These are phyloP conservation scores for Amphichorda felina DNA, from an alignment of 2,329 filamentous ascomycete species.

Conservation along the genomic window DNA sequence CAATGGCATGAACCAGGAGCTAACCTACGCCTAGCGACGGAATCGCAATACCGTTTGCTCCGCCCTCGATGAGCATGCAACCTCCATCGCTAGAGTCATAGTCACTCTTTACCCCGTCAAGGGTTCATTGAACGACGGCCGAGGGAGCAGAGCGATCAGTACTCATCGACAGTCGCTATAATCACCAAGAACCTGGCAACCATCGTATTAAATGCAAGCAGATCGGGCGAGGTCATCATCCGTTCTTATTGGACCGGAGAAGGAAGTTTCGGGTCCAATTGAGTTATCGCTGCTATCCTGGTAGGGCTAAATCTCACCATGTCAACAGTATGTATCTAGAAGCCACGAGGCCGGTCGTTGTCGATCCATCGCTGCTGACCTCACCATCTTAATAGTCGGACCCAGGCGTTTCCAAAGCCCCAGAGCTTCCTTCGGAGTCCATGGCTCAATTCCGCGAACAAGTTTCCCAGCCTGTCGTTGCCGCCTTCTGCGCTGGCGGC, in stretches of 20 bases:
- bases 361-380: neutral
- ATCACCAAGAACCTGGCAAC: neutral
- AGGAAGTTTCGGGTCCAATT: neutral
- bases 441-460: slow-evolving; percentile 29
- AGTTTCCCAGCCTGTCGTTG: slow-evolving; percentile 72
- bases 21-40: neutral
- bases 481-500: slow-evolving; percentile 88
- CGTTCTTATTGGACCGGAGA: neutral
- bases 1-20: neutral
- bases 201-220: neutral
- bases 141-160: neutral
- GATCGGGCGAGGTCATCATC: neutral
- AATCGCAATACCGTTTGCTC: neutral
- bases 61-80: neutral
- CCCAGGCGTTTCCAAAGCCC: slow-evolving; percentile 4
- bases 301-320: slow-evolving; percentile 2
- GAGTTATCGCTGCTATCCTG: neutral
- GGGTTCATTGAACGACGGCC: neutral
- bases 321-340: slow-evolving; percentile 3
- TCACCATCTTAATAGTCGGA: slow-evolving; percentile 1
- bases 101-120: neutral
- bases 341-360: neutral
- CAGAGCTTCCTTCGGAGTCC: slow-evolving; percentile 4
- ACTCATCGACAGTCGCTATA: neutral
- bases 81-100: neutral